Evolutionary conservation across 2,329 filamentous ascomycete genomes (phyloP), one percentile per base, ranked within the genome.

Genomic region (Ascomycota sp.): DNA sequence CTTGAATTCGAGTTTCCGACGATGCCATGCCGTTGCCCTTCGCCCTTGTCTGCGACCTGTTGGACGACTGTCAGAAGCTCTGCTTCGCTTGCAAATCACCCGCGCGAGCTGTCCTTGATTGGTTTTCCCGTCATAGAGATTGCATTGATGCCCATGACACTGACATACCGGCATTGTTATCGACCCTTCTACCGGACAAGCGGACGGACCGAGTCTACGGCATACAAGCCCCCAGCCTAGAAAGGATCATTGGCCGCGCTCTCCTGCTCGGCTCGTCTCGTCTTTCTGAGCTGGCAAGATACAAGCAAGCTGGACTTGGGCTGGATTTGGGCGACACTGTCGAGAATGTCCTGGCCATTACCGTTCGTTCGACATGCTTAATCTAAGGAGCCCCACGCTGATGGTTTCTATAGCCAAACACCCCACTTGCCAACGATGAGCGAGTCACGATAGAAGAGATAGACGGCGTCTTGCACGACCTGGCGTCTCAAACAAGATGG

Each of bases 201-300:
- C 64, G 82, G 35, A 73, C 71, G 3, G 82, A 92, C 47, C 68
- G 81, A 25, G 77, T 86, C 2, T 92, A 84, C 48, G 66, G 62
- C 28, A 59, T 92, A 1, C 69, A 79, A 45, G 57, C 68, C 6
- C 47, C 55, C 7, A 61, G 57, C 0, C 58, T 92, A 0, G 67
- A 73, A 36, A 68, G 64, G 34, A 66, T 80, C n/a, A 61, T 92
- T 11, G 67, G 64, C 3, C 66, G 72, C 26, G 67, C 69, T 13
- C 59, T 86, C n/a, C 52, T 64, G 5, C 61, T 92, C 21, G 72
- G 76, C 1, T 54, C 58, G 3, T 68, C 65, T 3, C 66, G 79
- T 10, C 59, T 65, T 25, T 54, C 56, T 10, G 64, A 79, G 31
- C 59, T 92, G 9, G 56, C 67, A 27, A 57, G 61, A 41, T 86